These are phyloP conservation scores for Lecanicillium sp. DNA, from an alignment of 2,329 filamentous ascomycete species.

Conservation along the genomic window DNA sequence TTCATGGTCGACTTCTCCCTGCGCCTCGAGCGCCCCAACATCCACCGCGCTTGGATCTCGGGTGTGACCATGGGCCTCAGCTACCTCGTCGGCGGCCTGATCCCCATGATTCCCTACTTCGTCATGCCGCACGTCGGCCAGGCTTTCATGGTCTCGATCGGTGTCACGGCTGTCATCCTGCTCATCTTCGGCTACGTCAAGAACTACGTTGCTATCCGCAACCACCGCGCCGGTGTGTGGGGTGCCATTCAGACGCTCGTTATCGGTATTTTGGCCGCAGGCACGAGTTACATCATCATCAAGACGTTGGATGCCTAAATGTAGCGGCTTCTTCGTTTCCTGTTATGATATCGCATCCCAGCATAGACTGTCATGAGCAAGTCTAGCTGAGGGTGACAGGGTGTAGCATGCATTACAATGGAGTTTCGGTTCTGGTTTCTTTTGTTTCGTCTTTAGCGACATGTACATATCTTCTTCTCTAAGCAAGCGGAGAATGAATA, in stretches of 20 bases:
- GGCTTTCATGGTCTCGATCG: constrained; percentile 54
- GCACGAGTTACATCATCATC: constrained; percentile 59
- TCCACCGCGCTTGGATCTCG: constrained; percentile 43
- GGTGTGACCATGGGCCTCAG: constrained; percentile 61
- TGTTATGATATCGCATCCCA: not conserved
- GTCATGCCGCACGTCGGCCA: constrained; percentile 40
- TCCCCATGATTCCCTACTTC: constrained; percentile 68
- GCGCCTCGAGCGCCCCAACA: constrained; percentile 39
- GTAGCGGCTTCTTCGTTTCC: not conserved
- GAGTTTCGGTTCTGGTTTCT: not conserved
- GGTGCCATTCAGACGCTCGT: constrained; percentile 60
- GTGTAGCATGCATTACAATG: not conserved
- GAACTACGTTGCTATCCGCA: constrained; percentile 48
- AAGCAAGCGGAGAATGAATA: not conserved
- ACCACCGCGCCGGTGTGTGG: constrained; percentile 46
- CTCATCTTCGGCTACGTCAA: constrained; percentile 62
- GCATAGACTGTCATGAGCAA: constrained; percentile 4
- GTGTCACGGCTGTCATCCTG: constrained; percentile 54
- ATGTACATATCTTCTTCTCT: constrained; percentile 4
- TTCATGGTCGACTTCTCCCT: constrained; percentile 58
- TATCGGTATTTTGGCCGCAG: constrained; percentile 60
- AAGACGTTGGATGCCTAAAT: constrained; percentile 41
- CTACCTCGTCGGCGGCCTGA: constrained; percentile 64
- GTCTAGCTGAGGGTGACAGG: not conserved
- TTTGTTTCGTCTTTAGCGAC: constrained; percentile 2